Evolutionary conservation across 257 asterid species (phyloP), one percentile per base, ranked within the genome.

Genomic region (Nicotiana benthamiana): DNA sequence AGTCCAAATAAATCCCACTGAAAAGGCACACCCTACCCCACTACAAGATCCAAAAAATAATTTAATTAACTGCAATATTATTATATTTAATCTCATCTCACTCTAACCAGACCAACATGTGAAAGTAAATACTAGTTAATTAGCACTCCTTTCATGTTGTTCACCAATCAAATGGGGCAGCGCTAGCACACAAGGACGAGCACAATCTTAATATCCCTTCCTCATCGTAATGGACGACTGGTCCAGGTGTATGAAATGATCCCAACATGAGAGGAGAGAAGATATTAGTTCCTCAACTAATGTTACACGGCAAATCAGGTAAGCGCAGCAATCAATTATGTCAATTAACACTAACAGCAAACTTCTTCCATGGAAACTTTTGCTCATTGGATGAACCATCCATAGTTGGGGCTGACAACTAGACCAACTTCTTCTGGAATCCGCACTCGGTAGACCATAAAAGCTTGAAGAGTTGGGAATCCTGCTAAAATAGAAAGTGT

Each of bases 381-480:
- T 48, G 79, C 79, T 72, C 43, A 48, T 74, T 74, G 61, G 36
- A 74, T 46, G 61, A 48, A 74, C 79, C 61, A 74, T 74, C 79
- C 61, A 74, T 26, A 48, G 61, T 48, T 74, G 61, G 40, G 22
- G 36, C 43, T 48, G 61, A 30, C 22, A 74, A 74, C 24, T 24
- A 48, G 40, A 15, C 22, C 61, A 74, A 74, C 79, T 48, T 74
- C 61, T 74, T 43, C 79, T 15, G 61, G 40, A 74, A 24, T 13
- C 22, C 4, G 36, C 43, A 48, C 79, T 48, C 43, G 24, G 24
- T 48, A 74, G 61, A 74, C 79, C 79, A 74, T 24, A 72, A 46
- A 72, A 24, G 78, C 28, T 48, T 74, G 61, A 74, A 74, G 16
- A 74, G 36, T 15, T 13, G 51, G 43, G 24, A 48, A 24, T 4